Conservation (phyloP, 2,329 filamentous ascomycete species). For the Penicillium janthinellum region DNA sequence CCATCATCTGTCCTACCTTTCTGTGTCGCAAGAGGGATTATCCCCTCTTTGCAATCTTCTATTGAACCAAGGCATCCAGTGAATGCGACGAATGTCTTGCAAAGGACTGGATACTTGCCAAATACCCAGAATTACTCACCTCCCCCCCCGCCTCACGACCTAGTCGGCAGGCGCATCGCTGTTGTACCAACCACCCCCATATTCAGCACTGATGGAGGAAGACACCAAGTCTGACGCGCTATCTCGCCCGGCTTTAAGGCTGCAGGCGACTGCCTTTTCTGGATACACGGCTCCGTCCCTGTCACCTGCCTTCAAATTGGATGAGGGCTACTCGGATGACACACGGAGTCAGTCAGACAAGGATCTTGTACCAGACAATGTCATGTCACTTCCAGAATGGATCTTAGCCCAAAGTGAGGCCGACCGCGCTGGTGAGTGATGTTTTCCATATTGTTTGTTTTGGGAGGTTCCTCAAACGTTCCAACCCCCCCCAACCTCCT, state of each 20-base stretch:
- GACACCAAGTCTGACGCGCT: constrained; percentile 24
- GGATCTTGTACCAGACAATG: constrained; percentile 41
- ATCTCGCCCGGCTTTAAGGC: constrained; percentile 26
- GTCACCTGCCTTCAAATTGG: constrained; percentile 60
- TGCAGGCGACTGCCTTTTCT: constrained; percentile 32
- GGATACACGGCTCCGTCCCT: constrained; percentile 34
- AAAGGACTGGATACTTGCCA: not conserved
- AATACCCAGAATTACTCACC: not conserved
- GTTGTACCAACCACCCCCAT: not conserved
- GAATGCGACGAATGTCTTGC: not conserved
- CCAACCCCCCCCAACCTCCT: constrained; percentile 9
- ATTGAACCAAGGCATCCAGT: not conserved
- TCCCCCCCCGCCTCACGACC: not conserved
- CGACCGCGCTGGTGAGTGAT: constrained; percentile 55
- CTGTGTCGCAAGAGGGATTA: constrained; percentile 5
- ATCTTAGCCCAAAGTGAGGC: constrained; percentile 56
- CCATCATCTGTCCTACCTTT: constrained; percentile 11
- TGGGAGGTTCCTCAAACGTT: not conserved
- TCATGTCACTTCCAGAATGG: constrained; percentile 55
- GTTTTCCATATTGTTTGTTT: constrained; percentile 2
- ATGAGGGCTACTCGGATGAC: constrained; percentile 88
- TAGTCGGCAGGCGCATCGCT: constrained; percentile 8
- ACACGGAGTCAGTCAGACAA: constrained; percentile 52
- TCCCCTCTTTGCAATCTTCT: not conserved
- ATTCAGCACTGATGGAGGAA: constrained; percentile 34